Base-by-base conservation (phyloP, 2,329 filamentous ascomycete genomes). In the Aspergillus sp. region DNA sequence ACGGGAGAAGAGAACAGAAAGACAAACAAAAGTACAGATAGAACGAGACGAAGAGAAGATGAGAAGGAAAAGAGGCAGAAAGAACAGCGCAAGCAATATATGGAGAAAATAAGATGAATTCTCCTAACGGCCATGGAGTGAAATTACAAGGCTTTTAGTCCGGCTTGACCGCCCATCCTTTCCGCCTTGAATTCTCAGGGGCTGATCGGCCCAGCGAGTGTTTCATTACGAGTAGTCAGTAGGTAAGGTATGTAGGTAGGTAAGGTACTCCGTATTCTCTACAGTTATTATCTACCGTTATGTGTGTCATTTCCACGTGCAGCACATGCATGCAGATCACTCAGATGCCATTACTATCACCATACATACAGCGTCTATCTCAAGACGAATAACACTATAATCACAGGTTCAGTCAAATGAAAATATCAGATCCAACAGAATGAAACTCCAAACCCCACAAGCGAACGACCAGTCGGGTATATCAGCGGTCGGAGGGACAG, bases 141-240 rank as follows among this genome's bases (percentile, higher is more conserved):
- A 35, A 19, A 38, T 46, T 42, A 42, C 40, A 8, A 13, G n/a
- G 4, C 40, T 24, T n/a, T 16, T 38, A 19, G 30, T n/a, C 50
- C 46, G 53, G 45, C 50, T 52, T 46, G 35, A 50, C 36, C 50
- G 52, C 52, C 30, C 52, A 57, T 57, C 55, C 50, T 43, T 57
- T 48, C 55, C 55, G 49, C 49, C 48, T 56, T 33, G 49, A n/a
- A 19, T 43, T 14, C 38, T 54, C 52, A 54, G 49, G 52, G 52
- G 51, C 17, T 19, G 40, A 42, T 42, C 40, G 19, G n/a, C 40
- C 19, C 40, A n/a, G 14, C 40, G 17, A 20, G 19, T 17, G 40
- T 42, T 42, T 42, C 40, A 42, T 42, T 14, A 14, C 40, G 14
- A 13, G 40, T 22, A 17, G n/a, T 19, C 35, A 38, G 35, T 38